phyloP scores from a whole-genome alignment of 495 filamentous ascomycete genomes.

The Extremus antarcticus region DNA sequence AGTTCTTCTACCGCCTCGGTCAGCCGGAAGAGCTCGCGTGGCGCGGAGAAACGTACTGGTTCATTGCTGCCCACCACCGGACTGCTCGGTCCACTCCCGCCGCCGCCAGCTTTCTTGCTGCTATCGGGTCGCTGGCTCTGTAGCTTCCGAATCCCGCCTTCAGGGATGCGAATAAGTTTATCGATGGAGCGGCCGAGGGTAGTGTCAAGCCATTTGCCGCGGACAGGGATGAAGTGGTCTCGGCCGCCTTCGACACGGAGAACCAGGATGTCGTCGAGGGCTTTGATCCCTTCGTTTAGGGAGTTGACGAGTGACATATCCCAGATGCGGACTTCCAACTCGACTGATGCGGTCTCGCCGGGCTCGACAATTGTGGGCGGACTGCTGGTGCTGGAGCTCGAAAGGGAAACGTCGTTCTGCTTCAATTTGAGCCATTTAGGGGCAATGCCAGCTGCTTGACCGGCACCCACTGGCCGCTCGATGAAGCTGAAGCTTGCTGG shows the following conservation, averaged over 20 bases:
- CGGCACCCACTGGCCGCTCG: conserved; percentile 46
- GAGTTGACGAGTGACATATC: conserved; percentile 50
- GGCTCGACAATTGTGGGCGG: conserved; percentile 53
- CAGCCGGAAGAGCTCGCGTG: conserved; percentile 76
- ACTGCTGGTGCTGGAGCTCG: conserved; percentile 18
- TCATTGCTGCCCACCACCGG: conserved; percentile 15
- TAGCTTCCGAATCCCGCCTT: conserved; percentile 54
- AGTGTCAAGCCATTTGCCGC: conserved; percentile 66
- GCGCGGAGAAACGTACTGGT: conserved; percentile 54
- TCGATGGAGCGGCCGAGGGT: conserved; percentile 74
- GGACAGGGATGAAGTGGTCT: conserved; percentile 82
- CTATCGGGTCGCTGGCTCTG: conserved; percentile 36
- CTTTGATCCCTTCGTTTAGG: conserved; percentile 56
- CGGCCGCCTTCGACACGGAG: conserved; percentile 75
- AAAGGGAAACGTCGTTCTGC: conserved; percentile 42
- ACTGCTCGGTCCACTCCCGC: conserved; percentile 4
- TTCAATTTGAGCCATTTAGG: conserved; percentile 58
- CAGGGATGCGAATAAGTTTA: conserved; percentile 73
- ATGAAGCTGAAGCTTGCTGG: conserved; percentile 66
- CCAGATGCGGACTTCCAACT: conserved; percentile 52
- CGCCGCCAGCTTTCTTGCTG: conserved; percentile 24
- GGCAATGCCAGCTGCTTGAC: conserved; percentile 31
- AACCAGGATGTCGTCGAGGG: conserved; percentile 77
- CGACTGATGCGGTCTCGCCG: conserved; percentile 65
- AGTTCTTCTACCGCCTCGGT: conserved; percentile 73